Percentiles rank a stretch among this genome's conserved stretches.
Conservation (phyloP, 2,329 filamentous ascomycete species). For the Lasiodiplodia hormozganensis region DNA sequence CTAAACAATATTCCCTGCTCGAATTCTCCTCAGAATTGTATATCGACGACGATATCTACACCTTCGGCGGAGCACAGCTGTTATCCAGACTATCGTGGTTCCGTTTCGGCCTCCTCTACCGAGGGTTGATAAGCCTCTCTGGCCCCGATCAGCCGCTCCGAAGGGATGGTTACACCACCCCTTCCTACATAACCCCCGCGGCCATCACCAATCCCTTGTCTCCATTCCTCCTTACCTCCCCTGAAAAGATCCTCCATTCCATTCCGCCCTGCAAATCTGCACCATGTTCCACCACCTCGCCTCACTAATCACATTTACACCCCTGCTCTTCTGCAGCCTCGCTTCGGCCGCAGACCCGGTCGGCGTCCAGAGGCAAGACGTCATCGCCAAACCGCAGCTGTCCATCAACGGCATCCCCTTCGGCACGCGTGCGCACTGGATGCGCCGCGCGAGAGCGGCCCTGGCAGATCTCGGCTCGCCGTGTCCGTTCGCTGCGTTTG, state of each 20-base stretch:
- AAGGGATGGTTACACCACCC: not conserved
- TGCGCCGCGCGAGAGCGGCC: constrained; percentile 58
- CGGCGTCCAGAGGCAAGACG: not conserved
- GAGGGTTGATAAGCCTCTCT: too few relatives aligned
- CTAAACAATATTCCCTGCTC: too few relatives aligned
- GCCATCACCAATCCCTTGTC: too few relatives aligned
- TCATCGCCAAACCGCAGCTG: not conserved
- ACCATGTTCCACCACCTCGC: not conserved
- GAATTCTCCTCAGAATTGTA: too few relatives aligned
- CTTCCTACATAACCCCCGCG: not conserved
- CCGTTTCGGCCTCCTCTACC: too few relatives aligned
- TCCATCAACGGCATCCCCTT: constrained; percentile 45
- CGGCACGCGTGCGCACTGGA: constrained; percentile 57
- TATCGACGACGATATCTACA: too few relatives aligned
- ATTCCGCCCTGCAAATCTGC: not conserved
- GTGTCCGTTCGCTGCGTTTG: constrained; percentile 63
- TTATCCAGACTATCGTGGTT: too few relatives aligned
- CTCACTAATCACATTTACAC: not conserved
- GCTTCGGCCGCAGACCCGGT: not conserved
- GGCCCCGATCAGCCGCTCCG: not conserved
- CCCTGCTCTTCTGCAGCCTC: not conserved
- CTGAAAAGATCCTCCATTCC: not conserved
- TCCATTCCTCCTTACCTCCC: not conserved
- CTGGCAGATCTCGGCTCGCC: constrained; percentile 52
- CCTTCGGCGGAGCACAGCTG: too few relatives aligned